Conservation (phyloP, 164 flowering plant species). For the Amborella trichopoda region DNA sequence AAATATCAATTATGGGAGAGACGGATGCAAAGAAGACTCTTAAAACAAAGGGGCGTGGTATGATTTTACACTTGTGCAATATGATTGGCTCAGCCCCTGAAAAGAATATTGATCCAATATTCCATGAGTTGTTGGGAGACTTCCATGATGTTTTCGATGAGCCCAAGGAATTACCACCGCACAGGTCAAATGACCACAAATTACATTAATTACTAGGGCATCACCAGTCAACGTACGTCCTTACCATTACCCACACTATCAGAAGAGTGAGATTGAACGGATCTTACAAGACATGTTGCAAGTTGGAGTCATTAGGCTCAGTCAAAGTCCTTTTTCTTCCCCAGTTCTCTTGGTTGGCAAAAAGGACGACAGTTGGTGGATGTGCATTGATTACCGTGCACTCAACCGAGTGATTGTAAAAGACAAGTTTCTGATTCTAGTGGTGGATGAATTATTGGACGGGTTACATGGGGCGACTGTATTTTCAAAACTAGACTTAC, state of each 20-base stretch:
- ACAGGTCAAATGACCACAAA: not conserved
- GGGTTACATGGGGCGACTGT: not conserved
- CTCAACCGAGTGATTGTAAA: not conserved
- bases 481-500: not conserved
- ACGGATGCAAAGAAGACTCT: not conserved
- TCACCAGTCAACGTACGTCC: not conserved
- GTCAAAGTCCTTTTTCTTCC: slow-evolving; percentile 1
- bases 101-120: not conserved
- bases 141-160: not conserved
- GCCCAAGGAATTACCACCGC: slow-evolving; percentile 2
- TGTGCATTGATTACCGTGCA: not conserved
- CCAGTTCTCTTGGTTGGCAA: not conserved
- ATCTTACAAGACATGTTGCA: not conserved
- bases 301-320: not conserved
- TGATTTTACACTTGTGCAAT: not conserved
- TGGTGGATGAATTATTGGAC: not conserved
- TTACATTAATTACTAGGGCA: not conserved
- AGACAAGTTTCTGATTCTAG: not conserved
- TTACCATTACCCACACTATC: slow-evolving; percentile 1
- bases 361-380: not conserved
- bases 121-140: not conserved
- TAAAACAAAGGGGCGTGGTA: not conserved
- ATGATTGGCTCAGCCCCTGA: not conserved
- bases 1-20: not conserved
- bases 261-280: not conserved